Evolutionary conservation across 768 basidiomycete genomes (phyloP), one percentile per base, ranked within the genome.

Genomic region (Trametes cubensis): DNA sequence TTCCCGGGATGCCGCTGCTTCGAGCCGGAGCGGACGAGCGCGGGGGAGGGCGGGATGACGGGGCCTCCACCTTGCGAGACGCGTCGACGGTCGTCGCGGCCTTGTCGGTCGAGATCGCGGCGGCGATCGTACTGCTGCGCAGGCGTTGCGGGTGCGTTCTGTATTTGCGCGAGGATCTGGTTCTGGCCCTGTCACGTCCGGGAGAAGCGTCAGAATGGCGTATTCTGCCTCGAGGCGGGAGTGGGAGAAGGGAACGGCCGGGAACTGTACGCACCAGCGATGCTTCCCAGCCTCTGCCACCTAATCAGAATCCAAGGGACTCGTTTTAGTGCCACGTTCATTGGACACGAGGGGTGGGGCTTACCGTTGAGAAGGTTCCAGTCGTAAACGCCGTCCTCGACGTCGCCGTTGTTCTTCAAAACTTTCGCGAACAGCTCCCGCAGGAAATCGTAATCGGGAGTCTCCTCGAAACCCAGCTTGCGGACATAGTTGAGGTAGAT

Each of bases 401-500:
- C 74, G 68, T 98, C 97, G 61, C 87, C 88, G 66, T 87, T 90
- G 73, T 86, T 93, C 81, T 95, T 95, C 77, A 98, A 80, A 51
- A 97, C 89, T 74, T 98, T 98, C 58, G 88, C 82, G 74, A 98
- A 98, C 56, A 99, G 80, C 69, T 98, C 97, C 62, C 95, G 85
- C 70, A 99, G 76, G 78, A 99, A 99, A 72, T 98, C 95, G 73
- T 99, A 99, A 77, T 99, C 97, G 44, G 97, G 97, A 21, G 95
- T 92, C 78, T 99, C 97, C 73, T 98, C 97, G 75, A 99, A 99
- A 15, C 96, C 97, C 66, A 99, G 87, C 74, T 98, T 99, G 64
- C 97, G 89, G 64, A 98, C 97, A 76, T 99, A 99, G 79, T 98
- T 98, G 54, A 99, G 83, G 77, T 98, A 99, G 71, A 99, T 98